A percentile compares a stretch with the other conserved stretches of the same genome.
These are phyloP conservation scores for Aspergillus bertholletiae DNA, from an alignment of 495 filamentous ascomycete species.

Conservation along the genomic window DNA sequence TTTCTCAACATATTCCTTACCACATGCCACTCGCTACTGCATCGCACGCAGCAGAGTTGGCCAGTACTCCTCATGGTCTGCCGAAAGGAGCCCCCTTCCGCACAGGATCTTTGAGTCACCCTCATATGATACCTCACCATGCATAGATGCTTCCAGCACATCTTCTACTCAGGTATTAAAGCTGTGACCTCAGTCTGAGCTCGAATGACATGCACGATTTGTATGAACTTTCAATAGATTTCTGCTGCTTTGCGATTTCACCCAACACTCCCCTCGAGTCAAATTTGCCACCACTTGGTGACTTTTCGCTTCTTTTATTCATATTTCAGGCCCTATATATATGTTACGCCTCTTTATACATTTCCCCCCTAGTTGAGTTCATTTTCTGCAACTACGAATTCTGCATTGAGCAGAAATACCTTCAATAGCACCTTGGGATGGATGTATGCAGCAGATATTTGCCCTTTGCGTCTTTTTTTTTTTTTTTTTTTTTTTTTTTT, in stretches of 20 bases:
- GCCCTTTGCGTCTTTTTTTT: not conserved
- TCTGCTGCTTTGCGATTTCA: not conserved
- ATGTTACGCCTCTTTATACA: not conserved
- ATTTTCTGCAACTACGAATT: not conserved
- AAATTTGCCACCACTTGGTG: not conserved
- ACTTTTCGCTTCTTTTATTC: constrained; percentile 7
- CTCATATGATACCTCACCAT: constrained; percentile 25
- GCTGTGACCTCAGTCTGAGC: not conserved
- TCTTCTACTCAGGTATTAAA: constrained; percentile 10
- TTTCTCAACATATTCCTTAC: constrained; percentile 27
- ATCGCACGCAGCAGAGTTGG: constrained; percentile 23
- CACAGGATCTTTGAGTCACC: constrained; percentile 32
- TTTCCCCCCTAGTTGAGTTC: constrained; percentile 1
- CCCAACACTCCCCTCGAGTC: not conserved
- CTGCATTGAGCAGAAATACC: constrained; percentile 5
- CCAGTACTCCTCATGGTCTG: constrained; percentile 21
- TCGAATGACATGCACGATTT: constrained; percentile 15
- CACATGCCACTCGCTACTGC: constrained; percentile 30
- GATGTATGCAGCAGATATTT: not conserved
- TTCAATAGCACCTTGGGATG: constrained; percentile 4
- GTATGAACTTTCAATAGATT: constrained; percentile 10
- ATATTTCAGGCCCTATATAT: constrained; percentile 15
- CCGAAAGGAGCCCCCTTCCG: constrained; percentile 28
- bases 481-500: no score
- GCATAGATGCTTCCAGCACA: not conserved